Evolutionary conservation across 208 protist genomes (phyloP), one percentile per base, ranked within the genome.

Genomic region (Leishmania mexicana): DNA sequence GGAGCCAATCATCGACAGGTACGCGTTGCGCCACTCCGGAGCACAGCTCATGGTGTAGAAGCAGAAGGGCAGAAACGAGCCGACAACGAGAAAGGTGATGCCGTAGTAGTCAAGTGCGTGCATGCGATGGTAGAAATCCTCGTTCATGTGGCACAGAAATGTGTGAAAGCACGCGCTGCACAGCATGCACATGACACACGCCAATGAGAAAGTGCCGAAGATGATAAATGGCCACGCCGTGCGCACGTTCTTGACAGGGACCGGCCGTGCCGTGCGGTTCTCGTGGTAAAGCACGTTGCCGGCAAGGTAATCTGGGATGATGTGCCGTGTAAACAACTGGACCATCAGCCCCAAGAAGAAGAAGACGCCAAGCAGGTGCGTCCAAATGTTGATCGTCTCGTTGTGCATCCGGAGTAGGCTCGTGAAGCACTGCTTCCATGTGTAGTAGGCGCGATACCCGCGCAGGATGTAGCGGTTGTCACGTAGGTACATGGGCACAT

Each of bases 311-410:
- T 88, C 77, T 1, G 87, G 74, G 1, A 85, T 62, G 1, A 95
- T 80, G 28, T 88, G 51, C 19, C 68, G 81, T 2, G 42, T 49
- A 75, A 93, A 93, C 15, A 97, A 47, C 1, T 85, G 68, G 3
- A 88, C 67, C 1, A 88, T 85, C 17, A 97, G 70, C 21, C 74
- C 74, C 31, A 94, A 17, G 81, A 96, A 97, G 21, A 94, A 31
- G 49, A 95, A 13, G 31, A 92, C 93, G 42, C 93, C 92, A 42
- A 90, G 21, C n/a, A 92, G 82, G 85, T 98, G 95, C 0, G 90
- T 92, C 93, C 92, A 97, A 31, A 98, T 84, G 78, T 98, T 98
- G 64, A 96, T 76, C 31, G 93, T 93, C 78, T 98, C 95, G 84
- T 98, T 98, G 87, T 98, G 95, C 84, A 94, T 81, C 28, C 84